These are phyloP conservation scores for Diplocarpon mali DNA, from an alignment of 2,329 filamentous ascomycete species.

Conservation along the genomic window DNA sequence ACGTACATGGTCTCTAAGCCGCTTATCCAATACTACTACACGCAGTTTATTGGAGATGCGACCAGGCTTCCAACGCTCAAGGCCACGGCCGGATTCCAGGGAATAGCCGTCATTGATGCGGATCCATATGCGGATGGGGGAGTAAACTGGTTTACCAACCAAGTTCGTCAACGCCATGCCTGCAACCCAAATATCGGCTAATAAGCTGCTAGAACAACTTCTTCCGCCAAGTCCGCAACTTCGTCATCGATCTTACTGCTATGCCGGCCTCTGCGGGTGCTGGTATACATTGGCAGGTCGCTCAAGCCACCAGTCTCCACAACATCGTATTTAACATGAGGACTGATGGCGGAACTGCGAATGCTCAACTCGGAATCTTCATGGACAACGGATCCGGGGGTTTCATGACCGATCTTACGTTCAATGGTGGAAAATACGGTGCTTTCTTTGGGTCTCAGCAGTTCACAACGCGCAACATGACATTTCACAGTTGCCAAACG, in stretches of 20 bases:
- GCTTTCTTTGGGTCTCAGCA: constrained; percentile 79
- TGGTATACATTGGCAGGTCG: constrained; percentile 77
- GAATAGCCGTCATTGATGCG: constrained; percentile 82
- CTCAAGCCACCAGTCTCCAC: constrained; percentile 70
- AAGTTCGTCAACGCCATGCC: constrained; percentile 42
- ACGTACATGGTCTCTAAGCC: constrained; percentile 74
- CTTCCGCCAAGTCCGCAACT: constrained; percentile 73
- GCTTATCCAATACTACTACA: constrained; percentile 83
- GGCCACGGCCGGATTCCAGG: constrained; percentile 58
- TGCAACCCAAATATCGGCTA: not conserved
- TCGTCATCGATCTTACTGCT: constrained; percentile 63
- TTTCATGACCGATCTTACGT: constrained; percentile 72
- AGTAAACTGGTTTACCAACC: constrained; percentile 67
- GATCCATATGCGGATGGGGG: constrained; percentile 68
- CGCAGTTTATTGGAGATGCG: constrained; percentile 80
- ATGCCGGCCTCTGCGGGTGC: constrained; percentile 51
- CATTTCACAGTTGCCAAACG: constrained; percentile 71
- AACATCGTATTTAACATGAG: constrained; percentile 76
- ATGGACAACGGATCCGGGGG: constrained; percentile 80
- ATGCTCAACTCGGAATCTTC: constrained; percentile 66
- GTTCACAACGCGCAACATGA: constrained; percentile 74
- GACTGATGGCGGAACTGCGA: constrained; percentile 49
- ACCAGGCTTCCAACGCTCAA: constrained; percentile 63
- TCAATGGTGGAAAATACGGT: constrained; percentile 71
- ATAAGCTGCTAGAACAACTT: constrained; percentile 48